Percentiles rank a stretch among this genome's conserved stretches.
These are phyloP conservation scores for Pseudocercospora musae DNA, from an alignment of 2,329 filamentous ascomycete genomes.

Conservation along the genomic window DNA sequence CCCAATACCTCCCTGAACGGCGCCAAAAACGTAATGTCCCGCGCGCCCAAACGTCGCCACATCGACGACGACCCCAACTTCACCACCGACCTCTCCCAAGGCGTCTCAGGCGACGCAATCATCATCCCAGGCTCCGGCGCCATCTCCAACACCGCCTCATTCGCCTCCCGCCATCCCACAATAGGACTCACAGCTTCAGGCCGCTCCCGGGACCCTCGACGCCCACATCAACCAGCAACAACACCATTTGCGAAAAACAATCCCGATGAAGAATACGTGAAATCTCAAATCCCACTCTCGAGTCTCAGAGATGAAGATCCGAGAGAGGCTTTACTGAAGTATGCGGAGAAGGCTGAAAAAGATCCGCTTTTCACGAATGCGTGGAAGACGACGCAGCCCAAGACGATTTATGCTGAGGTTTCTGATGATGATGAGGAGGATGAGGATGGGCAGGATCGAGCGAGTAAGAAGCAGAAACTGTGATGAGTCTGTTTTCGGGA, in stretches of 20 bases:
- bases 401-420: constrained; percentile 83
- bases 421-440: constrained; percentile 89
- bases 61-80: constrained; percentile 88
- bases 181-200: constrained; percentile 76
- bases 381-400: constrained; percentile 87
- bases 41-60: constrained; percentile 89
- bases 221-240: constrained; percentile 77
- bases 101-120: constrained; percentile 79
- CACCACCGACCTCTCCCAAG: constrained; percentile 77
- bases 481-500: too few relatives aligned
- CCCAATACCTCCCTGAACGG: constrained; percentile 77
- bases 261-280: constrained; percentile 85
- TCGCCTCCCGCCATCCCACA: constrained; percentile 61
- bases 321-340: constrained; percentile 87
- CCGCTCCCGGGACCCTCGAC: constrained; percentile 70
- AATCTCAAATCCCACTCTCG: constrained; percentile 81
- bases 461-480: constrained; percentile 33
- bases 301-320: constrained; percentile 96
- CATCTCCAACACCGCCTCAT: constrained; percentile 41
- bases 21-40: constrained; percentile 84
- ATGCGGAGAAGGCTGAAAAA: constrained; percentile 87
- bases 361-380: constrained; percentile 93
- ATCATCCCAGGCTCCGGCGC: constrained; percentile 52
- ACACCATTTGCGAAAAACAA: constrained; percentile 90
- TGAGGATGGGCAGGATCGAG: constrained; percentile 65